phyloP scores from a whole-genome alignment of 768 basidiomycete genomes.

The Cubamyces sp. region DNA sequence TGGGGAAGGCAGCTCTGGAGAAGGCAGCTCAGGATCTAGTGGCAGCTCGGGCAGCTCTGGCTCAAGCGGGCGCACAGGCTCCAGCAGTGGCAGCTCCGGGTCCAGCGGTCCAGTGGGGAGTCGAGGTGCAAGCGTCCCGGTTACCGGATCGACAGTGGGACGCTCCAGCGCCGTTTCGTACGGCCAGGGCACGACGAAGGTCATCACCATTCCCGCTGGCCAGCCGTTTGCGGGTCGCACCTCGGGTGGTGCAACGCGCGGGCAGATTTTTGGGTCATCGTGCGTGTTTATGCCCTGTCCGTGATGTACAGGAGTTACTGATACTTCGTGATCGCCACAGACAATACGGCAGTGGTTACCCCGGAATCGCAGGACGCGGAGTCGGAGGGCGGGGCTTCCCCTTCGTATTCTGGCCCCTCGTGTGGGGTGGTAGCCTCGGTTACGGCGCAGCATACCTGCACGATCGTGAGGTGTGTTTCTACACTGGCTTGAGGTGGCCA shows the following conservation, averaged over 20 bases:
- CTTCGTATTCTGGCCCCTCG: slow-evolving; percentile 68
- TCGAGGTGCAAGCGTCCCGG: slow-evolving; percentile 22
- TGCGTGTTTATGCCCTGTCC: not conserved
- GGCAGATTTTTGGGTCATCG: slow-evolving; percentile 16
- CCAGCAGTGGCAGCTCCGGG: not conserved
- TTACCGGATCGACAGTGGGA: slow-evolving; percentile 30
- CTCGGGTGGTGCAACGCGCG: slow-evolving; percentile 56
- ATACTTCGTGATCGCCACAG: slow-evolving; percentile 34
- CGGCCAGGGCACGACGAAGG: slow-evolving; percentile 32
- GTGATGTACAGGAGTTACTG: not conserved
- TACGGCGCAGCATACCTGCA: slow-evolving; percentile 40
- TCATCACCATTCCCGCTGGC: slow-evolving; percentile 33
- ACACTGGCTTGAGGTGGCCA: slow-evolving; percentile 24
- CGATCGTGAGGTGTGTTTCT: slow-evolving; percentile 43
- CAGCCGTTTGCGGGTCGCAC: slow-evolving; percentile 41
- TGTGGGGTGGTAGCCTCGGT: slow-evolving; percentile 45
- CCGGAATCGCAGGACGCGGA: slow-evolving; percentile 49
- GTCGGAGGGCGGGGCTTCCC: slow-evolving; percentile 58
- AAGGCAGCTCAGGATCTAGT: not conserved
- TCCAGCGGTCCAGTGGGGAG: slow-evolving; percentile 11
- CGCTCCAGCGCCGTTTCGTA: slow-evolving; percentile 31
- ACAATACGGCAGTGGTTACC: slow-evolving; percentile 67
- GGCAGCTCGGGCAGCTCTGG: slow-evolving; percentile 10
- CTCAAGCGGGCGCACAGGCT: not conserved
- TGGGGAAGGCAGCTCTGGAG: slow-evolving; percentile 14